Percentiles rank a stretch among this genome's conserved stretches.
These are phyloP conservation scores for Selenicereus undatus DNA, from an alignment of 148 eudicot genomes.

Conservation along the genomic window DNA sequence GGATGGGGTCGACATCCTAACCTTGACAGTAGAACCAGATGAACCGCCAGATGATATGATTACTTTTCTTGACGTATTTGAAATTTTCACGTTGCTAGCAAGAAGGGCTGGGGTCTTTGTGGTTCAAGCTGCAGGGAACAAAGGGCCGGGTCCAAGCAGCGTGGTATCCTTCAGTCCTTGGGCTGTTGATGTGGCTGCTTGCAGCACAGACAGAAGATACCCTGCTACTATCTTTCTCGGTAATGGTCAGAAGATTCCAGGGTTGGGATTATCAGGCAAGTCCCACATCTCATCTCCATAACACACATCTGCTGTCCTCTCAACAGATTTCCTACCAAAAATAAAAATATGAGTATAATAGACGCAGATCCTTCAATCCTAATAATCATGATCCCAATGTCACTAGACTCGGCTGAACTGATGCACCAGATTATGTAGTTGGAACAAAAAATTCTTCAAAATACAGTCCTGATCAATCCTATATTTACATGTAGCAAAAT, in stretches of 20 bases:
- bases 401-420: not conserved
- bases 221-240: constrained; percentile 66
- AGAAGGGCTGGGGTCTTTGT: constrained; percentile 80
- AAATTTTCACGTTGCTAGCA: constrained; percentile 71
- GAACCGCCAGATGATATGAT: constrained; percentile 69
- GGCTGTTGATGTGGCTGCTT: constrained; percentile 76
- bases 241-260: constrained; percentile 50
- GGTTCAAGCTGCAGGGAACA: constrained; percentile 88
- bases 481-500: not conserved
- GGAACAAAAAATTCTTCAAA: not conserved
- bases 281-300: not conserved
- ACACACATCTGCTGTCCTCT: not conserved
- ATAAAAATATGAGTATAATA: too few relatives aligned
- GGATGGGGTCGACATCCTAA: constrained; percentile 80
- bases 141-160: constrained; percentile 60
- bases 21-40: constrained; percentile 88
- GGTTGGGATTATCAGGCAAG: constrained; percentile 82
- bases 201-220: constrained; percentile 62
- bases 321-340: not conserved
- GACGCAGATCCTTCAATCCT: not conserved
- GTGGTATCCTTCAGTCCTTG: constrained; percentile 91
- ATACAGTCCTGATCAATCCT: not conserved
- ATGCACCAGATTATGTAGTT: not conserved
- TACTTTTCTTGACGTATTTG: constrained; percentile 78
- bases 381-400: not conserved